Percentiles rank a stretch among this genome's conserved stretches.
These are phyloP conservation scores for Cutaneotrichosporon cyanovorans DNA, from an alignment of 1,284 basidiomycete species.

Conservation along the genomic window DNA sequence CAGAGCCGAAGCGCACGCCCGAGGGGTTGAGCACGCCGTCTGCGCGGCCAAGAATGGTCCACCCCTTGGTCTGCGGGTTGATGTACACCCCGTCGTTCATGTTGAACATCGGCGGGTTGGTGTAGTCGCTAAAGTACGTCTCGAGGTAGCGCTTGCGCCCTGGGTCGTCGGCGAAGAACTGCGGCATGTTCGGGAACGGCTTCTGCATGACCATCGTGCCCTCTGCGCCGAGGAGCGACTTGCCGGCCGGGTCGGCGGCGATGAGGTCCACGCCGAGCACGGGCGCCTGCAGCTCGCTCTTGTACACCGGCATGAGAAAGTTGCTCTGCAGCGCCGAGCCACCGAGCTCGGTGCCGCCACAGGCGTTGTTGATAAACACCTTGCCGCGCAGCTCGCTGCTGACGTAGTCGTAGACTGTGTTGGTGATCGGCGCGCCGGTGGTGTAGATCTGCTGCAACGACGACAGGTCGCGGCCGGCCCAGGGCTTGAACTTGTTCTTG, in stretches of 20 bases:
- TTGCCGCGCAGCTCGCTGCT: slow-evolving; percentile 12
- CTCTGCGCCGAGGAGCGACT: slow-evolving; percentile 18
- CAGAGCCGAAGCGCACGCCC: slow-evolving; percentile 24
- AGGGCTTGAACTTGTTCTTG: slow-evolving; percentile 14
- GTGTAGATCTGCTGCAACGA: slow-evolving; percentile 30
- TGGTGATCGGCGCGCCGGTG: slow-evolving; percentile 34
- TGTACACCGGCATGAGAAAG: slow-evolving; percentile 29
- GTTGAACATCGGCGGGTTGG: slow-evolving; percentile 19
- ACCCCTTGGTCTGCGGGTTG: slow-evolving; percentile 16
- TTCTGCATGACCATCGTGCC: slow-evolving; percentile 33
- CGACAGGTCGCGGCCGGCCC: slow-evolving; percentile 17
- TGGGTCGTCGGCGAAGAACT: slow-evolving; percentile 24
- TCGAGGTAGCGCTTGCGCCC: slow-evolving; percentile 36
- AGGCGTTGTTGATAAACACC: slow-evolving; percentile 28
- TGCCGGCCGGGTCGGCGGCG: slow-evolving; percentile 13
- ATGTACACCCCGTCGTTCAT: slow-evolving; percentile 19
- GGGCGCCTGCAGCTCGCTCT: slow-evolving; percentile 34
- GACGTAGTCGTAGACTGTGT: slow-evolving; percentile 23
- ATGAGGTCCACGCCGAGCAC: slow-evolving; percentile 33
- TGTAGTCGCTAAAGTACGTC: slow-evolving; percentile 35
- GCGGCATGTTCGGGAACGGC: slow-evolving; percentile 40
- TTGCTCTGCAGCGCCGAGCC: slow-evolving; percentile 28
- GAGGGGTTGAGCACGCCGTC: slow-evolving; percentile 28
- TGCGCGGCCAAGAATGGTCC: slow-evolving; percentile 19
- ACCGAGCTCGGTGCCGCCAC: slow-evolving; percentile 38